Evolutionary conservation across 345 rosid genomes (phyloP).

Genomic region (Citrus maxima): DNA sequence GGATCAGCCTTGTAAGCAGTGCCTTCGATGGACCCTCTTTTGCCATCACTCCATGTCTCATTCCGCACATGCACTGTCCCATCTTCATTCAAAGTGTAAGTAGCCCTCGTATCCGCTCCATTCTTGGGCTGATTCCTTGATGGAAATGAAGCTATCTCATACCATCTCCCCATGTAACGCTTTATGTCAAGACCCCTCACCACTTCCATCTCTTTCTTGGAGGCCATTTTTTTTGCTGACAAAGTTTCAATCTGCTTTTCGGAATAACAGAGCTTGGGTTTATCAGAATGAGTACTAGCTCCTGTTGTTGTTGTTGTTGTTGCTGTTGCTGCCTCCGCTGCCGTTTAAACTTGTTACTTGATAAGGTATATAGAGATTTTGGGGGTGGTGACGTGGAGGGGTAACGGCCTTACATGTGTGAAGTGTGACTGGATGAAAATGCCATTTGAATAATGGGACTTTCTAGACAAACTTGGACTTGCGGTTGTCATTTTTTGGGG

Average conservation of each 20-base stretch:
- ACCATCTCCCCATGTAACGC: conserved; percentile 92
- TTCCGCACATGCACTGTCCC: conserved; percentile 75
- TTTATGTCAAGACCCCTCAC: conserved; percentile 61
- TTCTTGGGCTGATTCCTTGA: conserved; percentile 73
- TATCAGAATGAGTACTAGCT: background rate
- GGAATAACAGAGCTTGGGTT: background rate
- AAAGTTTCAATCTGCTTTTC: background rate
- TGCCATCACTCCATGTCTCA: conserved; percentile 80
- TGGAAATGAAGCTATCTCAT: conserved; percentile 88
- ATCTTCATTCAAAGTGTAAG: conserved; percentile 66
- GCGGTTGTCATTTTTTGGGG: no score
- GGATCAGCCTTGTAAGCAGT: conserved; percentile 73
- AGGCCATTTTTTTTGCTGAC: conserved; percentile 24
- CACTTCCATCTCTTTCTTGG: conserved; percentile 61
- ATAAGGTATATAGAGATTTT: conserved; percentile 7
- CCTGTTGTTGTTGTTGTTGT: background rate
- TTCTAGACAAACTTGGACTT: conserved; percentile 5
- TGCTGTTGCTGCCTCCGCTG: no score
- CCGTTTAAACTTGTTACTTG: background rate
- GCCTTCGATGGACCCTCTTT: conserved; percentile 64
- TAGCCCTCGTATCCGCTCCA: conserved; percentile 79
- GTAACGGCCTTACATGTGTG: conserved; percentile 11
- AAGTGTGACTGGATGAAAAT: background rate
- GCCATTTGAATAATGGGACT: conserved; percentile 2
- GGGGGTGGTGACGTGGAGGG: conserved; percentile 41